Evolutionary conservation across 2,329 filamentous ascomycete genomes (phyloP), one percentile per base, ranked within the genome.

Genomic region (Claviceps sp.): DNA sequence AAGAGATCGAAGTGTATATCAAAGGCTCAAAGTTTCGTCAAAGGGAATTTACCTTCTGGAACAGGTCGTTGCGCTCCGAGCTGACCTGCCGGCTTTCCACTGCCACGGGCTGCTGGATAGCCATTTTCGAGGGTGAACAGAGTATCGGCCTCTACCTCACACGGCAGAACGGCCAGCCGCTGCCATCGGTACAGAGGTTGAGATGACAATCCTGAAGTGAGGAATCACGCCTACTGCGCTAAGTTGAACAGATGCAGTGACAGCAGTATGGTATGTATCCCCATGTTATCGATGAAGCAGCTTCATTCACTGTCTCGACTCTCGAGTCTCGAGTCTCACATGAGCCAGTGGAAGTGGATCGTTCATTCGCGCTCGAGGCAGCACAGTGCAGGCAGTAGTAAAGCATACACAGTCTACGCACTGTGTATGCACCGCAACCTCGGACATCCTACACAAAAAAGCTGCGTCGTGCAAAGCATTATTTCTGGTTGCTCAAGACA

Each of bases 1-100:
- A 7, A 30, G 14, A 22, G 5, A 16, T 4, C 24, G 24, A 4
- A 24, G 24, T 24, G 24, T 24, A 8, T 4, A 14, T 26, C 14
- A 24, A 13, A 26, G 22, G 13, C 3, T 1, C 4, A 1, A 30
- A 13, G 34, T 57, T 20, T n/a, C 20, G 30, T 24, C 18, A 47
- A 16, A 8, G 30, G 9, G n/a, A 4, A 14, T 41, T 16, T 43
- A 67, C 68, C 59, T 67, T 62, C 48, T 67, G 62, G 52, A 71
- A 71, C 55, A 70, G 63, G 26, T 63, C 62, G 52, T 66, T 66
- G 46, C 68, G 62, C 37, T 61, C 59, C 42, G 52, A 45, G 5
- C 37, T 43, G 20, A 40, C 47, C 38, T 45, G 37, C 16, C 50
- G 51, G 34, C 48, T 43, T 37, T 56, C 58, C 60, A 60, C 60